Base-by-base conservation (phyloP, 352 stramenopile species). In the Globisporangium abappressorium region DNA sequence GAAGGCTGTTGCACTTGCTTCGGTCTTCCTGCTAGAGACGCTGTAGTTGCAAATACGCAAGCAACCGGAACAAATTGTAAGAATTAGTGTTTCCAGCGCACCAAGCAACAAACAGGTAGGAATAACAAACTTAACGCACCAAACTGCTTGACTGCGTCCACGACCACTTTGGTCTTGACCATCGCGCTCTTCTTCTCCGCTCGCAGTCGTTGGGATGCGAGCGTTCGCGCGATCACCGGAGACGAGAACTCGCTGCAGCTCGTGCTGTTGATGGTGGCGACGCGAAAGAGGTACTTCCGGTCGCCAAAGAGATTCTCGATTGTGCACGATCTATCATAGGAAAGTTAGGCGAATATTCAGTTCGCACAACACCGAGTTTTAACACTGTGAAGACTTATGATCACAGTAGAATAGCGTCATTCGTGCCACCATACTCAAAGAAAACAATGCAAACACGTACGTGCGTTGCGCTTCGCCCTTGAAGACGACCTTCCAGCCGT, bases 261-360 rank as follows among this genome's bases (percentile, higher is more conserved):
- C 0, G 60, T 56, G 14, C 3, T 46, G 36, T 68, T 61, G 11
- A 66, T 56, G 1, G 59, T 61, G 20, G 69, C 66, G 28, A 70
- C 68, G 36, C 75, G 72, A 22, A 81, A 81, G 46, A 66, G 59
- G 58, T 79, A 81, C 64, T 65, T 72, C 3, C 43, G 67, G 33
- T 65, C 62, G 7, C 46, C 61, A 20, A 78, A 64, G 6, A 77
- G 46, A 4, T 70, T 58, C 2, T 65, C 34, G 15, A 78, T 46
- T 5, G 57, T 69, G 2, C 70, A 64, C 14, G 56, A 54, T 14
- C 66, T 69, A 43, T n/a, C 41, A 0, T 3, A 22, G 28, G 6
- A 53, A 33, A 24, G 43, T n/a, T 14, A 41, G 34, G 6, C 8
- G 34, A 9, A 14, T 8, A 9, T 41, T 41, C 34, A 41, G 34